Evolutionary conservation across 2,329 filamentous ascomycete genomes (phyloP).

Genomic region (Anisogramma anomala): DNA sequence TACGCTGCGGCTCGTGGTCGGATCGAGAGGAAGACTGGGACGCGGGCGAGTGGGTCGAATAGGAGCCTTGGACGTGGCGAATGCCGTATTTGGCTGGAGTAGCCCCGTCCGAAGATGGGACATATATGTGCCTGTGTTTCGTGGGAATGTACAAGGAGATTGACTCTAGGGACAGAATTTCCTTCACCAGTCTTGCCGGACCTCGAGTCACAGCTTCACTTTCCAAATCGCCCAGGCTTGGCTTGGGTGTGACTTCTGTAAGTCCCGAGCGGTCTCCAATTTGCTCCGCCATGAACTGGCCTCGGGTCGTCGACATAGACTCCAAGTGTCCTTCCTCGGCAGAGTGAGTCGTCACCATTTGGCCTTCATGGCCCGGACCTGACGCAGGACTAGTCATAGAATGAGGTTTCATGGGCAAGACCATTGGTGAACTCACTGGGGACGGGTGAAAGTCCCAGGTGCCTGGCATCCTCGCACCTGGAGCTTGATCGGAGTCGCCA

Average conservation of each 20-base stretch:
- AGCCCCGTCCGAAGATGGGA: constrained; percentile 16
- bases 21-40: constrained; percentile 8
- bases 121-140: constrained; percentile 32
- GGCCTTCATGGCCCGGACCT: not conserved
- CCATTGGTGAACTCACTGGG: constrained; percentile 11
- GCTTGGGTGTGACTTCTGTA: constrained; percentile 14
- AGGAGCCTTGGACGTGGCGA: constrained; percentile 46
- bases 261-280: no score
- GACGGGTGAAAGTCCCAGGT: constrained; percentile 35
- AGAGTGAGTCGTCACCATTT: not conserved
- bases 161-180: constrained; percentile 37
- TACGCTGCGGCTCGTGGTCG: constrained; percentile 7
- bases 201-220: constrained; percentile 39
- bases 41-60: constrained; percentile 35
- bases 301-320: not conserved
- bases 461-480: constrained; percentile 34
- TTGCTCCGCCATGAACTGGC: not conserved
- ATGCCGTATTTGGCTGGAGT: constrained; percentile 2
- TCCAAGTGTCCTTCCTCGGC: not conserved
- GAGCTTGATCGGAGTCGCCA: constrained; percentile 23
- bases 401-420: constrained; percentile 11
- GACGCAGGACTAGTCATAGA: not conserved
- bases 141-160: constrained; percentile 46
- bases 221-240: constrained; percentile 20
- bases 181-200: constrained; percentile 43